Percentiles rank a stretch among this genome's conserved stretches.
phyloP scores from a whole-genome alignment of 1,284 basidiomycete species.

The Sanghuangporus sanghuang region DNA sequence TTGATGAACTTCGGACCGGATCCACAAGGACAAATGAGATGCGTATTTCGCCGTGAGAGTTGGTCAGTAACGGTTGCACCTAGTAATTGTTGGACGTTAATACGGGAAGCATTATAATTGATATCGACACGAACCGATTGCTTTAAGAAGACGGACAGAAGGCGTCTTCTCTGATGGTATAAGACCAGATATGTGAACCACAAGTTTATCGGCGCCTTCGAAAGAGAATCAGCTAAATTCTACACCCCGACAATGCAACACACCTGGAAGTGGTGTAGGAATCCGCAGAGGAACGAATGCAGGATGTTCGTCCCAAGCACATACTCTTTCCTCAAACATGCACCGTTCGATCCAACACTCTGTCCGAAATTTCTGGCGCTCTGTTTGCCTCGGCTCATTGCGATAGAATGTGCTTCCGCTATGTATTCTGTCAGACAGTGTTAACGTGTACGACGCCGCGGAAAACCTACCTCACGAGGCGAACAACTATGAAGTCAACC shows the following conservation, averaged over 20 bases:
- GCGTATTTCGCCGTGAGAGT: conserved; percentile 61
- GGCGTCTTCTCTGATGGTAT: conserved; percentile 22
- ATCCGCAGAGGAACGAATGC: conserved; percentile 56
- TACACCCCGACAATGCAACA: conserved; percentile 15
- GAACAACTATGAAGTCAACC: conserved; percentile 61
- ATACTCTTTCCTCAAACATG: conserved; percentile 61
- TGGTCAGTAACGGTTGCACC: conserved; percentile 50
- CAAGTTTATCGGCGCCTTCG: conserved; percentile 46
- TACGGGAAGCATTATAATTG: neutral
- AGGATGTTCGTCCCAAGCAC: conserved; percentile 52
- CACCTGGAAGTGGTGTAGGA: conserved; percentile 48
- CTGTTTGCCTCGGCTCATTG: conserved; percentile 40
- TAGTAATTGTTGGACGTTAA: conserved; percentile 21
- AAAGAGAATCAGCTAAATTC: conserved; percentile 9
- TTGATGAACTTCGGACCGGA: conserved; percentile 68
- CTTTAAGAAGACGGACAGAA: conserved; percentile 10
- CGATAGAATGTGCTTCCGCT: conserved; percentile 59
- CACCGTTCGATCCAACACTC: conserved; percentile 82
- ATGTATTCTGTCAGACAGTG: neutral
- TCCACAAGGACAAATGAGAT: conserved; percentile 66
- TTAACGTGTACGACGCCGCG: neutral
- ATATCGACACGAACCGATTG: conserved; percentile 8
- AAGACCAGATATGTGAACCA: conserved; percentile 66
- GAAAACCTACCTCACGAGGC: conserved; percentile 56
- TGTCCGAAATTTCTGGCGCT: conserved; percentile 58